Percentiles rank a stretch among this genome's conserved stretches.
Conservation (phyloP, 306 rosid genomes). For the peach (Prunus persica) region DNA sequence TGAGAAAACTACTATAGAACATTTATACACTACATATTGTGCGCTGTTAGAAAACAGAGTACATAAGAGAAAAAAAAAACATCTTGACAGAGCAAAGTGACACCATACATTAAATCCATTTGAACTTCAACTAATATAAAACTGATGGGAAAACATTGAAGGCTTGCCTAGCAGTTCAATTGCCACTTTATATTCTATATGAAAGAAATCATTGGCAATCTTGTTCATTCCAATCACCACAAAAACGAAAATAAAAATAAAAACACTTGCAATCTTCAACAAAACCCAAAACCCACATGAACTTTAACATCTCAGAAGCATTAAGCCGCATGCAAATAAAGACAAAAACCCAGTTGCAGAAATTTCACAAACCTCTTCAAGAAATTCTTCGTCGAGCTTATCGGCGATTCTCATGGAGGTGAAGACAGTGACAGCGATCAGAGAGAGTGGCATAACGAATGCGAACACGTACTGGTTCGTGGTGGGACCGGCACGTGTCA, state of each 20-base stretch:
- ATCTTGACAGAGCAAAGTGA: too few relatives aligned
- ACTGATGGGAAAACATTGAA: too few relatives aligned
- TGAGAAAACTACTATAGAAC: too few relatives aligned
- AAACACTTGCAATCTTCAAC: too few relatives aligned
- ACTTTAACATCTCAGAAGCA: background rate
- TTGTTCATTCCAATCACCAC: background rate
- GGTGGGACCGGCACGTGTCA: conserved; percentile 64
- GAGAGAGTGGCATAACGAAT: conserved; percentile 61
- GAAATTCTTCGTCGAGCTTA: conserved; percentile 63
- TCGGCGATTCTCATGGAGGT: conserved; percentile 57
- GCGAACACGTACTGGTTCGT: conserved; percentile 53
- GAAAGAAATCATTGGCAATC: background rate
- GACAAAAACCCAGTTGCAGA: background rate
- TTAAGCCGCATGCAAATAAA: background rate
- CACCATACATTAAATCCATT: too few relatives aligned
- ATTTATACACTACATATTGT: too few relatives aligned
- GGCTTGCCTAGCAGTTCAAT: too few relatives aligned
- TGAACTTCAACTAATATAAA: too few relatives aligned
- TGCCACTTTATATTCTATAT: too few relatives aligned
- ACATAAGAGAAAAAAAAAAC: too few relatives aligned
- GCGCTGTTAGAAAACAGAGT: too few relatives aligned
- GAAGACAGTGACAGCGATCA: conserved; percentile 54
- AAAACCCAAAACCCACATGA: too few relatives aligned
- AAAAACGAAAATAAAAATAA: background rate
- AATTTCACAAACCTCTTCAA: conserved; percentile 59